Conservation (phyloP, 2,329 filamentous ascomycete genomes). For the Penicillium olsonii region DNA sequence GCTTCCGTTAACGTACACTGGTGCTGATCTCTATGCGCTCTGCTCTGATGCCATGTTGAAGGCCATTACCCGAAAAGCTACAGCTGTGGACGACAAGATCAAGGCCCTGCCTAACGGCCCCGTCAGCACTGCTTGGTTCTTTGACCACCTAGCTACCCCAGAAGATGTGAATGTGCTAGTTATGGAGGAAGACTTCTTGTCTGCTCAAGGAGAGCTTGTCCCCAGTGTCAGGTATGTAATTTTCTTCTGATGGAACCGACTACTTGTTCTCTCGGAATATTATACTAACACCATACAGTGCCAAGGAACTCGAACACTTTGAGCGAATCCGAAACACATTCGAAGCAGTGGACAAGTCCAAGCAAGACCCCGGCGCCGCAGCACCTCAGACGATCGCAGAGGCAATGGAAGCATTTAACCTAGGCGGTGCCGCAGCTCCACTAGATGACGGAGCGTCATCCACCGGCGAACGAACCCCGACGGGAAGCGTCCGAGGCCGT, state of each 20-base stretch:
- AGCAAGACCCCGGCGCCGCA: constrained; percentile 31
- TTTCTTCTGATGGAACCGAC: not conserved
- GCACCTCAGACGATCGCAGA: constrained; percentile 40
- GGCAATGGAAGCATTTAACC: constrained; percentile 37
- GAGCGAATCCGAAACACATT: constrained; percentile 80
- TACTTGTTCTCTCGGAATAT: not conserved
- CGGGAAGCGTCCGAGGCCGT: constrained; percentile 21
- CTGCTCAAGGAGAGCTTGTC: constrained; percentile 81
- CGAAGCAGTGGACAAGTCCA: constrained; percentile 60
- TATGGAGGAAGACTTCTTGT: constrained; percentile 81
- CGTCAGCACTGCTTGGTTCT: constrained; percentile 89
- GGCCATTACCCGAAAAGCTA: constrained; percentile 88
- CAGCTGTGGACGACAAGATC: constrained; percentile 81
- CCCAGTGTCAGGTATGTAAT: constrained; percentile 68
- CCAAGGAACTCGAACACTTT: constrained; percentile 89
- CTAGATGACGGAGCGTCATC: constrained; percentile 24
- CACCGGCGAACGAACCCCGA: constrained; percentile 26
- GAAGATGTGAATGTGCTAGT: constrained; percentile 87
- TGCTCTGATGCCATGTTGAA: constrained; percentile 99
- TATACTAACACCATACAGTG: constrained; percentile 53
- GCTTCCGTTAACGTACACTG: constrained; percentile 94
- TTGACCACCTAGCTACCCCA: constrained; percentile 83
- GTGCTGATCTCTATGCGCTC: constrained; percentile 93
- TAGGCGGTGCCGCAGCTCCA: constrained; percentile 17
- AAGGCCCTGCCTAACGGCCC: constrained; percentile 58